Evolutionary conservation across 495 filamentous ascomycete genomes (phyloP), one percentile per base, ranked within the genome.

Genomic region (Hyaloscypha variabilis): DNA sequence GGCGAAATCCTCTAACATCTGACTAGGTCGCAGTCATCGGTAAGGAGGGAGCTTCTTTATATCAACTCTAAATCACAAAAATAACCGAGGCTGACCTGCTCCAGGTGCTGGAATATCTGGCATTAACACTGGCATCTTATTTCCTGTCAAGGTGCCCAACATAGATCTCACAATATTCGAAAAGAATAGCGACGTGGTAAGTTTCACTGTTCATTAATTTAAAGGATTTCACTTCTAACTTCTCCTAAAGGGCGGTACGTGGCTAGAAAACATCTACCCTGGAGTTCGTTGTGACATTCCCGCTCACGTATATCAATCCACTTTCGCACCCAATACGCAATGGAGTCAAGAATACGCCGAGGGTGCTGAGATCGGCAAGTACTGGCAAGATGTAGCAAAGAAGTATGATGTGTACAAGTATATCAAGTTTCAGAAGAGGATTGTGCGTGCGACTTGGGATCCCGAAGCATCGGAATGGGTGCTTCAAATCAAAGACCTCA

Each of bases 231-330:
- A n/a, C n/a, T n/a, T n/a, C n/a, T n/a, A n/a, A n/a, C n/a, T n/a
- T n/a, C n/a, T n/a, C n/a, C n/a, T n/a, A n/a, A n/a, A n/a, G n/a
- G 39, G 39, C 39, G 83, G 84, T 8, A 83, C 81, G 21, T 87
- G 84, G 82, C 80, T 77, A 25, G 83, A 85, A 56, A 87, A 88
- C 63, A 79, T 75, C 11, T 87, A 87, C 65, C 86, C 86, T 2
- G 86, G 86, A 2, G 81, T 86, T 8, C 73, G 81, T 50, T 87
- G 84, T 64, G 85, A 88, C 67, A 82, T 87, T n/a, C 85, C 85
- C 8, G 77, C 85, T 17, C 81, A 87, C 72, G 81, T 79, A 13
- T 88, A 87, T 64, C 67, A 85, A 67, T 81, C 78, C 0, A 78
- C 74, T n/a, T 87, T 87, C 62, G 75, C 74, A 6, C 82, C 82